Percentiles rank a stretch among this genome's conserved stretches.
phyloP scores from a whole-genome alignment of 2,329 filamentous ascomycete species.

The Keithomyces neogunnii region DNA sequence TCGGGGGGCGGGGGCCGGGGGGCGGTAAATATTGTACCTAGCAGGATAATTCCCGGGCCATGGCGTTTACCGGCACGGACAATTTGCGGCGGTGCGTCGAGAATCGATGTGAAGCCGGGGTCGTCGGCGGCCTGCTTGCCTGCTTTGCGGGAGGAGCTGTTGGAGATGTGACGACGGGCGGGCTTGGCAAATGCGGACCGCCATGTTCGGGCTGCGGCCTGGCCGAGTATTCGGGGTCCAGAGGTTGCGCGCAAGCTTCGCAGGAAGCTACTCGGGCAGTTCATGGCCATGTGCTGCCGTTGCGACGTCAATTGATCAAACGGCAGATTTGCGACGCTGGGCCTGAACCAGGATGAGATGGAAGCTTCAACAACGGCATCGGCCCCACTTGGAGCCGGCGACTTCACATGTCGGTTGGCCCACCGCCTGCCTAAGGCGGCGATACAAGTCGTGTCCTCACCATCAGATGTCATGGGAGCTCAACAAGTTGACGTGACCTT shows the following conservation, averaged over 20 bases:
- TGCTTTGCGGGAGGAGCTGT: slow-evolving; percentile 3
- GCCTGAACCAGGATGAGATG: neutral
- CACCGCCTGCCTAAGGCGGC: slow-evolving; percentile 12
- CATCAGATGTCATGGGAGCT: slow-evolving; percentile 2
- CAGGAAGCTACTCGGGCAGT: slow-evolving; percentile 16
- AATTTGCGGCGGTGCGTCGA: slow-evolving; percentile 76
- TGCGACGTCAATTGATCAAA: neutral
- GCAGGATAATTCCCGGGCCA: slow-evolving; percentile 70
- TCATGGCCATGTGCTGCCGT: slow-evolving; percentile 14
- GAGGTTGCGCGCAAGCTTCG: slow-evolving; percentile 14
- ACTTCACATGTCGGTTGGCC: neutral
- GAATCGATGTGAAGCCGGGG: slow-evolving; percentile 72
- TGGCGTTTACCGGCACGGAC: slow-evolving; percentile 67
- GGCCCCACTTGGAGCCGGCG: too few relatives aligned
- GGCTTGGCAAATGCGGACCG: slow-evolving; percentile 2
- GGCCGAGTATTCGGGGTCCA: neutral
- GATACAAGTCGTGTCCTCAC: neutral
- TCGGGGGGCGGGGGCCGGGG: neutral
- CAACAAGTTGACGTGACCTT: neutral
- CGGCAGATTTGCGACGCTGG: neutral
- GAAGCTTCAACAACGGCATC: too few relatives aligned
- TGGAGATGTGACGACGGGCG: slow-evolving; percentile 4
- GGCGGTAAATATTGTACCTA: slow-evolving; percentile 42
- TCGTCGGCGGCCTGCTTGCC: slow-evolving; percentile 55
- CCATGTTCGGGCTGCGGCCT: neutral